Evolutionary conservation across 257 asterid genomes (phyloP).

Genomic region (Coffea canephora): DNA sequence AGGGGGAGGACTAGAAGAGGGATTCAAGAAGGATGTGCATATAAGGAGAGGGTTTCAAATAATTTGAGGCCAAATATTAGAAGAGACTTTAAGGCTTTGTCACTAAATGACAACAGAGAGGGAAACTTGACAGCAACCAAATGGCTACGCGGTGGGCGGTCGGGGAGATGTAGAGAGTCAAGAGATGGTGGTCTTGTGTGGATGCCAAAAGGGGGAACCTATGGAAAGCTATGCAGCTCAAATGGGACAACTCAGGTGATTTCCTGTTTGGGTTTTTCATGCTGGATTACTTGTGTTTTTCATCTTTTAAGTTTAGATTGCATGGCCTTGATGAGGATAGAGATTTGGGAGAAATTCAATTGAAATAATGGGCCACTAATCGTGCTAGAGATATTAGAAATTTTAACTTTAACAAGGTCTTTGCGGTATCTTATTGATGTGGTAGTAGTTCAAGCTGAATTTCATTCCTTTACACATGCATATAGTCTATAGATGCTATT

Average conservation of each 20-base stretch:
- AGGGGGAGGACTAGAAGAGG: conserved; percentile 2
- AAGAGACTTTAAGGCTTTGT: conserved; percentile 2
- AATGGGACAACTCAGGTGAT: conserved; percentile 7
- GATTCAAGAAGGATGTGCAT: not conserved
- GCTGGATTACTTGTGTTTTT: too few relatives aligned
- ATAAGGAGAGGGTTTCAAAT: not conserved
- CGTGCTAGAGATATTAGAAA: not conserved
- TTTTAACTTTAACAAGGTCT: not conserved
- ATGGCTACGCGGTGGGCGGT: not conserved
- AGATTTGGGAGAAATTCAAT: not conserved
- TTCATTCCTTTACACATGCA: not conserved
- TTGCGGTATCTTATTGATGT: too few relatives aligned
- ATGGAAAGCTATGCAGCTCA: conserved; percentile 8
- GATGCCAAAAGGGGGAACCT: conserved; percentile 22
- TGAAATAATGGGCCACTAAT: not conserved
- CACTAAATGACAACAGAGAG: conserved; percentile 1
- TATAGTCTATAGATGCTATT: too few relatives aligned
- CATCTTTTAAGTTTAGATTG: conserved; percentile 5
- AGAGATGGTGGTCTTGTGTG: conserved; percentile 17
- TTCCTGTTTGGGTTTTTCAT: not conserved
- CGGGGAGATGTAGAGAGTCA: conserved; percentile 2
- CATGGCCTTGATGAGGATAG: not conserved
- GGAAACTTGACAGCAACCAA: not conserved
- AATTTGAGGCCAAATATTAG: not conserved
- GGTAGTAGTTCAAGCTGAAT: not conserved